Percentiles rank a stretch among this genome's conserved stretches.
These are phyloP conservation scores for Escovopsis weberi DNA, from an alignment of 2,329 filamentous ascomycete genomes.

Conservation along the genomic window DNA sequence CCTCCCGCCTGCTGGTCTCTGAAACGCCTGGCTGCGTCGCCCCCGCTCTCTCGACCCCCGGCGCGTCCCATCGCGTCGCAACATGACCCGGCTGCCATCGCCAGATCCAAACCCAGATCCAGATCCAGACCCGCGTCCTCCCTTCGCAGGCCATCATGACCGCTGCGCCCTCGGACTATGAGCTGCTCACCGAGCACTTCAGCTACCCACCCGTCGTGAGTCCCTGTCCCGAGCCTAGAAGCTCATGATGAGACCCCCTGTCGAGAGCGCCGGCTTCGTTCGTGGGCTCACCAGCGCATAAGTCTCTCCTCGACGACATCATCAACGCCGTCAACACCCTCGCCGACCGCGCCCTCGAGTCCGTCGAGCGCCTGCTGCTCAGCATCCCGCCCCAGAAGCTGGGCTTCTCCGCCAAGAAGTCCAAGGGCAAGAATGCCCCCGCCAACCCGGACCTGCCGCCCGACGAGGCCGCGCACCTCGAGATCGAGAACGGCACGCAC, in stretches of 20 bases:
- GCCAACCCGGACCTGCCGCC: conserved; percentile 19
- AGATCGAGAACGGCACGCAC: conserved; percentile 81
- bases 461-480: conserved; percentile 33
- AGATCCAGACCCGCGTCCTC: background rate
- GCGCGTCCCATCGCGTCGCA: conserved; percentile 7
- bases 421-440: conserved; percentile 14
- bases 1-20: too few relatives aligned
- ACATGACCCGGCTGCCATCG: conserved; percentile 3
- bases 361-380: conserved; percentile 70
- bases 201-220: conserved; percentile 83
- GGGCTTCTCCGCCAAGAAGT: conserved; percentile 49
- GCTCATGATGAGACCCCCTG: background rate
- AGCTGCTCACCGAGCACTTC: conserved; percentile 86
- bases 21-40: background rate
- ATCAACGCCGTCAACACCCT: conserved; percentile 94
- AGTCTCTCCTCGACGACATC: conserved; percentile 94
- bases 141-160: conserved; percentile 13
- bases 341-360: conserved; percentile 77
- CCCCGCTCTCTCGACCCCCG: background rate
- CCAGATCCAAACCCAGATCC: background rate
- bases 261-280: too few relatives aligned
- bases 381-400: conserved; percentile 58
- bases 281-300: background rate
- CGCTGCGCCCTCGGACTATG: conserved; percentile 34
- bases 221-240: conserved; percentile 7